Base-by-base conservation (phyloP, 192 early-diverging fungal genomes). In the Rhizoclosmatium sp. region DNA sequence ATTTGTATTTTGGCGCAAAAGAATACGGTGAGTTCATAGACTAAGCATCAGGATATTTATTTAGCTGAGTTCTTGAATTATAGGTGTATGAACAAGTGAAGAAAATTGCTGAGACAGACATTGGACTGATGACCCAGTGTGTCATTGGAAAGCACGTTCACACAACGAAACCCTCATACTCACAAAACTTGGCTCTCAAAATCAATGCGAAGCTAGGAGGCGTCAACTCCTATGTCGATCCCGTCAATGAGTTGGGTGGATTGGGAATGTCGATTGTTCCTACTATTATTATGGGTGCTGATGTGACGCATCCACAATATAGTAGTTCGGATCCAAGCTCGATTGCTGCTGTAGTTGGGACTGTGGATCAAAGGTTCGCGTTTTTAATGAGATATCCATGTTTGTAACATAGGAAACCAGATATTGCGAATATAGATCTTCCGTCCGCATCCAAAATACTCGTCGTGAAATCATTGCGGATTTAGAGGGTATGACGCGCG, bases 81-180 rank as follows among this genome's bases (percentile, higher is more conserved):
- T 67, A 78, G 71, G 71, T 92, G 4, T 98, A 98, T 83, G 90
- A 89, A 61, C 88, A 90, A 44, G 89, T 95, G 80, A 98, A 98
- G 84, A 88, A 91, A 49, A 81, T 92, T 69, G 92, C 92, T 59
- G 92, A 95, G 68, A 94, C 93, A 0, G 90, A 93, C 39, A 85
- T 93, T 41, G 95, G 92, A 44, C 78, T 97, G 65, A 86, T 94
- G 9, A 94, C 95, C 10, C 96, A 98, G 85, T 96, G 95, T 86
- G 87, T 96, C 79, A 91, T 89, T 65, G 80, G 82, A 31, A 92
- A 86, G 75, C 87, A 95, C 64, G 85, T 92, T 12, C 70, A 70
- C 2, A 51, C 67, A 1, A 69, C 83, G 21, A 94, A 91, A 74
- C 84, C 86, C 48, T 93, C 95, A 82, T 96, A 95, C 85, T 90